Base-by-base conservation (phyloP, 805 yeast species). In the Myxozyma neotropica region DNA sequence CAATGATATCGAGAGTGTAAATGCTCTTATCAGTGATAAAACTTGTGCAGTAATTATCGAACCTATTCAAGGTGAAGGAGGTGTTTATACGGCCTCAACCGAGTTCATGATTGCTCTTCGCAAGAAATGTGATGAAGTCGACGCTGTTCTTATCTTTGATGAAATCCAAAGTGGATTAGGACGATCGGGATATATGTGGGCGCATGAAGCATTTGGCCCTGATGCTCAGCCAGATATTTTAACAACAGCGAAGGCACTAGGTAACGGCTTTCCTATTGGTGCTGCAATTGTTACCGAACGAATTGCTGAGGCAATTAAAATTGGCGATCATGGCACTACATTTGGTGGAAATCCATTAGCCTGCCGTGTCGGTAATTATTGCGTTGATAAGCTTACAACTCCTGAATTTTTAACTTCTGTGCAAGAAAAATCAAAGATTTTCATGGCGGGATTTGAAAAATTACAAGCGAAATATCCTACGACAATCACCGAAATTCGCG, bases 61-160 rank as follows among this genome's bases (percentile, higher is more conserved):
- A 75, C 99, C 99, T 23, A 86, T 94, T 59, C 99, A 94, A 78
- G 99, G 98, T 67, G 99, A 93, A 77, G 98, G 99, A 58, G 99
- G 99, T 58, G 86, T 93, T 19, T 83, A 85, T 69, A 83, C 86
- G 21, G 81, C 89, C 59, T 78, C 81, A 39, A 67, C 74, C 0
- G 88, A 84, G 44, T 91, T 89, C 71, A 78, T 93, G 63, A 71
- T 78, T 3, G 83, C 83, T 51, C 76, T 93, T 71, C 85, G 87
- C 67, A 73, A 81, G 68, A 74, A 88, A 57, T 89, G 97, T 72
- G 75, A 77, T 57, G 80, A 85, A 57, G 80, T 86, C 67, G 84
- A 87, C 55, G 95, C 88, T 10, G 71, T 89, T 33, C 81, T 93
- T 59, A 92, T 93, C 65, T 91, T 85, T 72, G 99, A 93, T 76